Evolutionary conservation across 2,329 filamentous ascomycete species (phyloP), one percentile per base, ranked within the genome.

Genomic region (Cercospora janseana): DNA sequence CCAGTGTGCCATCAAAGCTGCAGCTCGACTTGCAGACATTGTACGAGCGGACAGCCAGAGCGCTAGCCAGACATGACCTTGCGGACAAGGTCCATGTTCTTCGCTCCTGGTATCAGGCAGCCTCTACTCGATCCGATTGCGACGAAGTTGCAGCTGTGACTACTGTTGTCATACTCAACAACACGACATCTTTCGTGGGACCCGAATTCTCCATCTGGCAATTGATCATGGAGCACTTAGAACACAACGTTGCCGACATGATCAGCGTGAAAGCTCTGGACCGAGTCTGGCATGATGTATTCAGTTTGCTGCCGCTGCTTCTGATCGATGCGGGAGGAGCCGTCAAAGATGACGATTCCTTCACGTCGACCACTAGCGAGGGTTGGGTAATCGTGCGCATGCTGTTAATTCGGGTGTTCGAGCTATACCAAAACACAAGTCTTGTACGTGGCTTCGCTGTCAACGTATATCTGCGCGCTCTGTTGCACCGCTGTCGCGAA

Each of bases 401-500:
- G 13, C 57, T 82, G 10, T 51, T 82, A 2, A 67, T 65, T 18
- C 73, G 73, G 7, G 63, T 76, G 1, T 70, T 83, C 34, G 64
- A 69, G 10, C 57, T 75, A 2, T 81, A 79, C 49, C 62, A 71
- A 3, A 59, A 64, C 3, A 75, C 72, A 23, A 70, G 69, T 23
- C 63, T 60, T 8, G 60, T 62, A 1, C 67, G 68, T 26, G 69
- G 71, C 10, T 59, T 71, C 6, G 75, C 71, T n/a, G 70, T 79
- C 51, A 81, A 82, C 56, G 72, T 70, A 12, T 83, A 83, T 55
- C 66, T 80, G 41, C 74, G 78, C 44, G 65, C 71, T 6, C 63
- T 75, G 18, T 71, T 83, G 37, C 70, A 70, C 9, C 70, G 81
- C 55, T 82, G 79, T 58, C 74, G 77, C 57, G 63, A 71, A 29